Base-by-base conservation (phyloP, 2,329 filamentous ascomycete species). In the Cladosporium sp. region DNA sequence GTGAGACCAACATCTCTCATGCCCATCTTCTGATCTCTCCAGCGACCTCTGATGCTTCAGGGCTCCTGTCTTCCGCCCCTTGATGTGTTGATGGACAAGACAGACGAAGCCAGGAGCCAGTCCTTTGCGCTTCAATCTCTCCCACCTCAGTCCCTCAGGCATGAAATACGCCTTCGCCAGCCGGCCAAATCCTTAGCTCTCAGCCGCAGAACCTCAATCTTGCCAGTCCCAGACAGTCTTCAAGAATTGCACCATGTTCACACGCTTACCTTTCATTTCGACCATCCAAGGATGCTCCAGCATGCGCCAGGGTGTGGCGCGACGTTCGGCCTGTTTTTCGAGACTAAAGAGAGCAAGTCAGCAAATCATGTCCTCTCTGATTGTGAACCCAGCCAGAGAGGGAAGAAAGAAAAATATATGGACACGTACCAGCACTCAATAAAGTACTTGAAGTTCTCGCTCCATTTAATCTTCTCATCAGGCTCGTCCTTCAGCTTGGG, bases 241-340 rank as follows among this genome's bases (percentile, higher is more conserved):
- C 67, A 99, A 86, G 80, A 97, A 99, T 74, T 93, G 91, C 71
- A 88, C 88, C 93, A 99, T 98, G 80, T 98, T 98, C 77, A 99
- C 95, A 72, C 95, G 92, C 84, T 97, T 98, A 64, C 88, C 85
- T 74, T 90, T 90, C 92, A 98, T 98, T 75, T 99, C 95, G 51
- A 92, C 83, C 90, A 99, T 97, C 95, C 95, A 99, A 1, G 95
- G 95, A 80, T 99, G 95, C 77, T 99, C 95, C 70, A 97, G 87
- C 93, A 99, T 99, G 74, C 94, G 92, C 95, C 95, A 99, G 14
- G 95, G 95, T 67, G 92, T 96, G 34, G 94, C 95, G 77, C 95
- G 86, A 74, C 93, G 88, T 66, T 85, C 86, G 24, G 92, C 89
- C 73, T 97, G 92, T 81, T 99, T 99, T 79, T 99, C 95, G 66